Conservation (phyloP, 768 basidiomycete species). For the Boletus pseudopeckii region DNA sequence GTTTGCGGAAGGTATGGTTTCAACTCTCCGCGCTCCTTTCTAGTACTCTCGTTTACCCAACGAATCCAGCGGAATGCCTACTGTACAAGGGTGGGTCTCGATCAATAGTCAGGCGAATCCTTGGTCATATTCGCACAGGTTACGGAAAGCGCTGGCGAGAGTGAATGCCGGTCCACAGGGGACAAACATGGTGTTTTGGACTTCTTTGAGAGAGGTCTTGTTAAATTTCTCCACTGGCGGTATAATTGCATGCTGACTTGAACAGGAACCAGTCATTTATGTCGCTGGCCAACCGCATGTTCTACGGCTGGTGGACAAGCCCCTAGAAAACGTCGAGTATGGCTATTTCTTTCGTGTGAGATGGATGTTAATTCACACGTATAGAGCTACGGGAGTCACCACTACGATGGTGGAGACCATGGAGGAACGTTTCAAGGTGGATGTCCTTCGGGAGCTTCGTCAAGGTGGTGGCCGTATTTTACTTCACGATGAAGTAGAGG, state of each 20-base stretch:
- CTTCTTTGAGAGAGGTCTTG: slow-evolving; percentile 83
- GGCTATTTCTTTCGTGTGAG: slow-evolving; percentile 16
- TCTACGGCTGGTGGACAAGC: slow-evolving; percentile 79
- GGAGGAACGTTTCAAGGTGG: slow-evolving; percentile 84
- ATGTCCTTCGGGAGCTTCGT: slow-evolving; percentile 80
- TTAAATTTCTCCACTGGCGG: background rate
- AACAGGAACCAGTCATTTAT: slow-evolving; percentile 89
- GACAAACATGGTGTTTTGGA: slow-evolving; percentile 79
- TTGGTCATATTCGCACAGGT: slow-evolving; percentile 37
- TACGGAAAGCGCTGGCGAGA: slow-evolving; percentile 72
- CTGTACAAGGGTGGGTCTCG: slow-evolving; percentile 59
- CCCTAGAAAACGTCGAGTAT: slow-evolving; percentile 93
- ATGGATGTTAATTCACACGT: background rate
- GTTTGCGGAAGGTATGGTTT: slow-evolving; percentile 69
- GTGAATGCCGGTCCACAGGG: slow-evolving; percentile 84
- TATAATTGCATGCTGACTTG: background rate
- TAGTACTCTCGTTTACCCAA: slow-evolving; percentile 20
- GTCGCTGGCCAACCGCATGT: slow-evolving; percentile 87
- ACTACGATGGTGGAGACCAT: slow-evolving; percentile 88
- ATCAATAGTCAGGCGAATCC: background rate
- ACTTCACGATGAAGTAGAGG: slow-evolving; percentile 94
- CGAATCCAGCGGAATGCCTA: slow-evolving; percentile 85
- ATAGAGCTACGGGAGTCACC: slow-evolving; percentile 89
- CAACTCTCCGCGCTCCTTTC: background rate
- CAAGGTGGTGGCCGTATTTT: slow-evolving; percentile 71